A percentile compares a stretch with the other conserved stretches of the same genome.
Evolutionary conservation across 169 alveolate genomes (phyloP).

Genomic region (Eimeria zaria): DNA sequence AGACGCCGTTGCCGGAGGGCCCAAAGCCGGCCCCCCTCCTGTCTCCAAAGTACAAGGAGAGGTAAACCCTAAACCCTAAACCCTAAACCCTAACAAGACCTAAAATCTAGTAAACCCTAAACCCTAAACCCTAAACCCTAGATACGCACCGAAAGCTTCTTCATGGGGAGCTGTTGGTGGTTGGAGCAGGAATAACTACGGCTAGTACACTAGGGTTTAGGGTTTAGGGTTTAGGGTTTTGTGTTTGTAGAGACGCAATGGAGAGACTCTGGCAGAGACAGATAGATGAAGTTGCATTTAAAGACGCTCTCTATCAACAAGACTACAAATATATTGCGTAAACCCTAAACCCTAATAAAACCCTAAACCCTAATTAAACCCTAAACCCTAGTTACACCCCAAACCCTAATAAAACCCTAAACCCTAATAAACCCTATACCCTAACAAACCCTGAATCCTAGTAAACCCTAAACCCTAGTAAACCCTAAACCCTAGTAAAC

Average conservation of each 20-base stretch:
- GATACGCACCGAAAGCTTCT: not conserved
- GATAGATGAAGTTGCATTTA: constrained; percentile 50
- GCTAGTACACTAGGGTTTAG: constrained; percentile 35
- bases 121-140: constrained; percentile 23
- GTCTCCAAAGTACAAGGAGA: constrained; percentile 2
- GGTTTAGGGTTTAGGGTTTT: constrained; percentile 18
- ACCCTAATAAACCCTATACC: no score
- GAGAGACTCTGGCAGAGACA: constrained; percentile 24
- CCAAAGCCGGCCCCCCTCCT: constrained; percentile 21
- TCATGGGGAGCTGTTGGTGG: not conserved
- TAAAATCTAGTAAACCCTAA: not conserved
- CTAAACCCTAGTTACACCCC: no score
- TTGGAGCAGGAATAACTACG: not conserved
- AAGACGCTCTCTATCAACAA: constrained; percentile 73
- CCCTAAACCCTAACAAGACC: not conserved
- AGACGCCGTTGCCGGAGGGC: not conserved
- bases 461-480: no score
- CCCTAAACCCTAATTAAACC: no score
- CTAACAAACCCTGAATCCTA: no score
- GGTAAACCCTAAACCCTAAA: constrained; percentile 6
- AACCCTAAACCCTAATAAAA: constrained; percentile 17
- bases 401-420: no score
- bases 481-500: constrained; percentile 2
- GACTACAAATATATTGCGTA: constrained; percentile 13
- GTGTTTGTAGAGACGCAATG: constrained; percentile 19